phyloP scores from a whole-genome alignment of 352 stramenopile species.

The Phytopythium mirpurense region DNA sequence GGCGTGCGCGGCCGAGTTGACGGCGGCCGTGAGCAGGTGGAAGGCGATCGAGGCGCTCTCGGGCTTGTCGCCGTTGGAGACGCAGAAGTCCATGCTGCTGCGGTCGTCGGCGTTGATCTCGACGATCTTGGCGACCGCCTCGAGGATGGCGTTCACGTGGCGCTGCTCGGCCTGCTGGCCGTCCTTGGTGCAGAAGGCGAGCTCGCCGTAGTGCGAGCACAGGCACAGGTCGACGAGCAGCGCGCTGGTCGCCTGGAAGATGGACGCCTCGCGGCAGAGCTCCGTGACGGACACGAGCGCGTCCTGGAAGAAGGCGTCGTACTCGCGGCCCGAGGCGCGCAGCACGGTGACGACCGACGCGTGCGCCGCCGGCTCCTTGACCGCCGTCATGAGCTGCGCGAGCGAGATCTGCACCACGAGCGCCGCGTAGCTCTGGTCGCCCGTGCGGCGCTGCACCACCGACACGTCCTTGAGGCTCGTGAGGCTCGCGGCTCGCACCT shows the following conservation, averaged over 20 bases:
- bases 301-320: constrained; percentile 68
- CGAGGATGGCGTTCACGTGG: constrained; percentile 47
- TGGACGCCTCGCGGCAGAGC: constrained; percentile 62
- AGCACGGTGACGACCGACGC: constrained; percentile 38
- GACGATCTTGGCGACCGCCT: constrained; percentile 77
- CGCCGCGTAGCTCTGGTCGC: constrained; percentile 50
- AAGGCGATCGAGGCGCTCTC: constrained; percentile 51
- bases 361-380: constrained; percentile 24
- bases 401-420: constrained; percentile 77
- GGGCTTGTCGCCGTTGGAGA: constrained; percentile 17
- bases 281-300: constrained; percentile 66
- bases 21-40: constrained; percentile 49
- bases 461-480: constrained; percentile 67
- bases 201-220: constrained; percentile 11
- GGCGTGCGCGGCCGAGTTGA: constrained; percentile 47
- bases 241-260: constrained; percentile 78
- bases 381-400: constrained; percentile 56
- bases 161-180: constrained; percentile 21
- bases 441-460: constrained; percentile 50
- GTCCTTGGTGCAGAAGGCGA: constrained; percentile 31
- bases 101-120: constrained; percentile 67
- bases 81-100: constrained; percentile 81
- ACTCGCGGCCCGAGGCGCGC: constrained; percentile 39
- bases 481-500: constrained; percentile 66
- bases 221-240: constrained; percentile 63